Conservation (phyloP, 306 rosid genomes). For the Abrus precatorius region DNA sequence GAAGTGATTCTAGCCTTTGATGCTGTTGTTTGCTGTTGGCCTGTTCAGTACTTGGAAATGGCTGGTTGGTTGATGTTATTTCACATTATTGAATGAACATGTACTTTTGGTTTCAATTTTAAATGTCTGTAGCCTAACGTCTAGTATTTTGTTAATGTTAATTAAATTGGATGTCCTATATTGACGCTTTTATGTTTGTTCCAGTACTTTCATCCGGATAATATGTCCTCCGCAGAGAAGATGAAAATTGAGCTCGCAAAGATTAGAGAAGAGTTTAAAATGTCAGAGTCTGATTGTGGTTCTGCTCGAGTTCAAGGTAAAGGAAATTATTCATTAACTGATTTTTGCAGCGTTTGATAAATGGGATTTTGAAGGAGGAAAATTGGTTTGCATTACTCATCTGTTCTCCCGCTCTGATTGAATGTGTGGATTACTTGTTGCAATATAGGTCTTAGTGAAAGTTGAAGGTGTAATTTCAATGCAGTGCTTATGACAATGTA, state of each 20-base stretch:
- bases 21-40: slow-evolving; percentile 1
- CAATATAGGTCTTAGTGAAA: slow-evolving; percentile 24
- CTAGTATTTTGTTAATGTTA: slow-evolving; percentile 3
- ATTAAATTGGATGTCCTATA: slow-evolving; percentile 32
- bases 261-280: slow-evolving; percentile 88
- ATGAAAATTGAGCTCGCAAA: slow-evolving; percentile 80
- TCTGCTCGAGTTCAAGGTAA: slow-evolving; percentile 96
- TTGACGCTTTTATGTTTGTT: slow-evolving; percentile 45
- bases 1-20: not conserved
- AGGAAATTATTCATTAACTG: slow-evolving; percentile 14
- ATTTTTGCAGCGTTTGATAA: slow-evolving; percentile 31
- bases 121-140: not conserved
- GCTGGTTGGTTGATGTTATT: slow-evolving; percentile 12
- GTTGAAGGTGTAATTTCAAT: slow-evolving; percentile 16
- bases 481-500: slow-evolving; percentile 15
- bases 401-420: slow-evolving; percentile 5
- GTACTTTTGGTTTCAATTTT: slow-evolving; percentile 10
- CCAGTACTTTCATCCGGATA: slow-evolving; percentile 94
- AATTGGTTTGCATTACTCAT: slow-evolving; percentile 5
- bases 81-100: not conserved
- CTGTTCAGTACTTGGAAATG: slow-evolving; percentile 12
- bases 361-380: not conserved
- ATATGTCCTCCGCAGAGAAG: slow-evolving; percentile 88
- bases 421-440: not conserved
- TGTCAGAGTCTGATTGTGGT: slow-evolving; percentile 96